These are phyloP conservation scores for Mucor lusitanicus DNA, from an alignment of 371 early-diverging fungal genomes.

Conservation along the genomic window DNA sequence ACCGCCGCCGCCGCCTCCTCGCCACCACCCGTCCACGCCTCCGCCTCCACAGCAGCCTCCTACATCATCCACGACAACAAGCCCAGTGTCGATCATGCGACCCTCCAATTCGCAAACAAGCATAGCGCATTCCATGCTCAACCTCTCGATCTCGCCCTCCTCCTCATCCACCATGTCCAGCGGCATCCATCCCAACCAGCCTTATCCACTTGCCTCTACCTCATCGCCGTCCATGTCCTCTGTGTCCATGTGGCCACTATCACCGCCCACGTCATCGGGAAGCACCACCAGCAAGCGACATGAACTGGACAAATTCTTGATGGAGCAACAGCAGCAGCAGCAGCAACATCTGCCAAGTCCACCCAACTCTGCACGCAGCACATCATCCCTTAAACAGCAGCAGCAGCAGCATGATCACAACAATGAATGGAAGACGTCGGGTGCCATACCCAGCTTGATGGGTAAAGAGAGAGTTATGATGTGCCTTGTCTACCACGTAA, in stretches of 20 bases:
- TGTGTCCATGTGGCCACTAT: not conserved
- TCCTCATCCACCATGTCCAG: slow-evolving; percentile 24
- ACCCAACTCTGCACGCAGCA: slow-evolving; percentile 17
- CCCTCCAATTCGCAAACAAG: slow-evolving; percentile 22
- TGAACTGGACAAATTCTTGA: not conserved
- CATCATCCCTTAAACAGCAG: not conserved
- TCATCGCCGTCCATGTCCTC: slow-evolving; percentile 26
- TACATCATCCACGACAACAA: slow-evolving; percentile 10
- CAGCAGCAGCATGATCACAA: not conserved
- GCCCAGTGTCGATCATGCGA: slow-evolving; percentile 21
- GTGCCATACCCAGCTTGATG: slow-evolving; percentile 47
- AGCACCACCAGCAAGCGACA: slow-evolving; percentile 1
- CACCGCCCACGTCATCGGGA: slow-evolving; percentile 7
- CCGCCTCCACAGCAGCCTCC: not conserved
- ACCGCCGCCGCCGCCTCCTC: too few species aligned
- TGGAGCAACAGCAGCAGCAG: not conserved
- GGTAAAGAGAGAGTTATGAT: slow-evolving; percentile 18
- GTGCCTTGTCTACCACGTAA: not conserved
- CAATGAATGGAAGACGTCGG: slow-evolving; percentile 24
- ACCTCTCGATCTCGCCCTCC: slow-evolving; percentile 40
- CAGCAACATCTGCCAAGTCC: slow-evolving; percentile 11
- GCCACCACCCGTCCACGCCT: slow-evolving; percentile 2
- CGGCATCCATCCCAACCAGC: slow-evolving; percentile 3
- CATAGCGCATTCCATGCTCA: slow-evolving; percentile 45
- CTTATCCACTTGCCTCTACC: slow-evolving; percentile 27